Conservation (phyloP, 768 basidiomycete genomes). For the Pleurotus tuoliensis region DNA sequence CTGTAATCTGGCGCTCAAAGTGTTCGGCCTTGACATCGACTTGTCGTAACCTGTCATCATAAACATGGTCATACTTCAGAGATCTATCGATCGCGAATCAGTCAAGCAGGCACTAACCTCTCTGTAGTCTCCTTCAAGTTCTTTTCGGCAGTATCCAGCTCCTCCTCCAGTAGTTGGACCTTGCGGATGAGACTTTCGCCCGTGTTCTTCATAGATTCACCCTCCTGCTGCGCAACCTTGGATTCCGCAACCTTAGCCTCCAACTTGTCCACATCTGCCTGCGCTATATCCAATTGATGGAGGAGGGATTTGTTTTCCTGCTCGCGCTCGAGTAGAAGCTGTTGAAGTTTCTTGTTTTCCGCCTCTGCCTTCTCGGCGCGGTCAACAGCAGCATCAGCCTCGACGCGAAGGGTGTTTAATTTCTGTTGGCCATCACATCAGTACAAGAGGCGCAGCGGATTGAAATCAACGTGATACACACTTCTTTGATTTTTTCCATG, state of each 20-base stretch:
- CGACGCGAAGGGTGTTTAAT: conserved; percentile 71
- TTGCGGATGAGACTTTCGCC: conserved; percentile 78
- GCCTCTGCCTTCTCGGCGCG: conserved; percentile 89
- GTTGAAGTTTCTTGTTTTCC: conserved; percentile 77
- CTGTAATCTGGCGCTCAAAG: conserved; percentile 87
- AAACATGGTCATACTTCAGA: conserved; percentile 9
- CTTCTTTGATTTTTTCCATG: conserved; percentile 54
- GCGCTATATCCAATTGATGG: conserved; percentile 63
- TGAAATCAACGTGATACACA: conserved; percentile 15
- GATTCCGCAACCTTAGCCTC: conserved; percentile 63
- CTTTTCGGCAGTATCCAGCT: conserved; percentile 94
- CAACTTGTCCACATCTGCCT: conserved; percentile 64
- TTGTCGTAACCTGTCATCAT: conserved; percentile 70
- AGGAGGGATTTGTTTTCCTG: conserved; percentile 81
- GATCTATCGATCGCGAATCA: not conserved
- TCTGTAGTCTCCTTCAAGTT: conserved; percentile 95
- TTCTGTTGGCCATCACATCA: conserved; percentile 39
- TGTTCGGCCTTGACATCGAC: conserved; percentile 99
- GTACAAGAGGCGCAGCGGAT: not conserved
- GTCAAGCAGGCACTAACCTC: conserved; percentile 58
- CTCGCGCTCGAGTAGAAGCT: conserved; percentile 72
- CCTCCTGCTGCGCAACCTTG: conserved; percentile 64
- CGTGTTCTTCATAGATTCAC: conserved; percentile 64
- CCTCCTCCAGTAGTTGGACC: conserved; percentile 89
- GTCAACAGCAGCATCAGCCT: conserved; percentile 76